These are phyloP conservation scores for Pleurotus salmoneostramineus DNA, from an alignment of 768 basidiomycete genomes.

Conservation along the genomic window DNA sequence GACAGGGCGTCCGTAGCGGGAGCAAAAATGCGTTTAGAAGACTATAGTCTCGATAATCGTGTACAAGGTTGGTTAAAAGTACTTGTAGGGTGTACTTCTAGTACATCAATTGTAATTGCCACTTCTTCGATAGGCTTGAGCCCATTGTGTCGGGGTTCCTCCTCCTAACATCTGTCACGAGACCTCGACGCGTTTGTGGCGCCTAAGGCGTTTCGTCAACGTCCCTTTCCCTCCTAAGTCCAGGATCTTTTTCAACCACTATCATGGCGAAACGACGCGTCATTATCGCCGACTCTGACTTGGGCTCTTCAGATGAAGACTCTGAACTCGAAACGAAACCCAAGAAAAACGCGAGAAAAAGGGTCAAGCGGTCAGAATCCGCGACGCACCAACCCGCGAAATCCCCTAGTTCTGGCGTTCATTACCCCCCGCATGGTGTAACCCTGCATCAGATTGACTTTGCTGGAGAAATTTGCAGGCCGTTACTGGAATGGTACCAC, in stretches of 20 bases:
- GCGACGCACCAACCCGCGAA: background rate
- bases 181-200: background rate
- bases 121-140: background rate
- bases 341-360: constrained; percentile 3
- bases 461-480: constrained; percentile 37
- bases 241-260: background rate
- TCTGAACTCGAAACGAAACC: background rate
- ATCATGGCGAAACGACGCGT: background rate
- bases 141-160: background rate
- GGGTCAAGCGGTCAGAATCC: background rate
- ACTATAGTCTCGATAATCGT: background rate
- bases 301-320: background rate
- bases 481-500: constrained; percentile 70
- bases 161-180: background rate
- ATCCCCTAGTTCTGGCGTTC: background rate
- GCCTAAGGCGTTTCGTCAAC: too few species aligned
- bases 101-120: background rate
- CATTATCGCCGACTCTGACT: background rate
- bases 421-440: constrained; percentile 29
- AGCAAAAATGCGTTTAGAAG: constrained; percentile 76
- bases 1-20: constrained; percentile 82
- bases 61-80: too few species aligned
- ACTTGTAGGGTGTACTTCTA: too few species aligned
- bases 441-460: constrained; percentile 45
- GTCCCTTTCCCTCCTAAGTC: background rate